A percentile compares a stretch with the other conserved stretches of the same genome.
These are phyloP conservation scores for Phytophthora pluvialis DNA, from an alignment of 352 stramenopile species.

Conservation along the genomic window DNA sequence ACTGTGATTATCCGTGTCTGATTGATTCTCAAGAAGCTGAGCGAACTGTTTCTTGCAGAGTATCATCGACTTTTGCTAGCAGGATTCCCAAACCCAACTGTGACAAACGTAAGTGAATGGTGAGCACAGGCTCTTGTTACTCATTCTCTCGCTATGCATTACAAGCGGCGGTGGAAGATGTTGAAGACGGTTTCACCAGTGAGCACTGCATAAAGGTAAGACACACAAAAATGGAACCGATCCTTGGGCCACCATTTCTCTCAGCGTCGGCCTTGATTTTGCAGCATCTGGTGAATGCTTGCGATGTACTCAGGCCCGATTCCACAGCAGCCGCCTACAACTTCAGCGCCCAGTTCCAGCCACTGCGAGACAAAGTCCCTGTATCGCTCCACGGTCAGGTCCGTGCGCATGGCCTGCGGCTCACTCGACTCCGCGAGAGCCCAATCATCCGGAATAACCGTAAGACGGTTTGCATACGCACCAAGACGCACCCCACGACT, in stretches of 20 bases:
- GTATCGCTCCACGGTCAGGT: constrained; percentile 80
- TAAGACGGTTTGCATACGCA: constrained; percentile 91
- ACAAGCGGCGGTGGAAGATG: no score
- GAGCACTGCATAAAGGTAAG: no score
- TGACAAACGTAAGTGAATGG: no score
- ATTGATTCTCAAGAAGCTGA: no score
- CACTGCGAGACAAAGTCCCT: constrained; percentile 71
- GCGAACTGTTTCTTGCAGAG: no score
- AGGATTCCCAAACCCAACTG: no score
- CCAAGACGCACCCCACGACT: constrained; percentile 53
- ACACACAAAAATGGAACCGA: no score
- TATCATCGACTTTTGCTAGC: no score
- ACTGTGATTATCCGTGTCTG: no score
- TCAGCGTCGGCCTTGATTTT: constrained; percentile 27
- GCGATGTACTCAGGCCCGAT: constrained; percentile 89
- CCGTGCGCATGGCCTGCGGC: constrained; percentile 83
- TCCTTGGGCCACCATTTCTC: neutral
- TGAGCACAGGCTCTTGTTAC: no score
- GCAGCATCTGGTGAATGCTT: constrained; percentile 47
- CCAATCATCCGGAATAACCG: constrained; percentile 78
- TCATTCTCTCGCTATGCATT: no score
- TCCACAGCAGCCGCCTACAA: constrained; percentile 93
- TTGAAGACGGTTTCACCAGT: no score
- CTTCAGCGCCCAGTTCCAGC: constrained; percentile 60
- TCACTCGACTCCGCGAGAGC: constrained; percentile 69